Evolutionary conservation across 2,329 filamentous ascomycete species (phyloP), one percentile per base, ranked within the genome.

Genomic region (Sporothrix brunneoviolacea): DNA sequence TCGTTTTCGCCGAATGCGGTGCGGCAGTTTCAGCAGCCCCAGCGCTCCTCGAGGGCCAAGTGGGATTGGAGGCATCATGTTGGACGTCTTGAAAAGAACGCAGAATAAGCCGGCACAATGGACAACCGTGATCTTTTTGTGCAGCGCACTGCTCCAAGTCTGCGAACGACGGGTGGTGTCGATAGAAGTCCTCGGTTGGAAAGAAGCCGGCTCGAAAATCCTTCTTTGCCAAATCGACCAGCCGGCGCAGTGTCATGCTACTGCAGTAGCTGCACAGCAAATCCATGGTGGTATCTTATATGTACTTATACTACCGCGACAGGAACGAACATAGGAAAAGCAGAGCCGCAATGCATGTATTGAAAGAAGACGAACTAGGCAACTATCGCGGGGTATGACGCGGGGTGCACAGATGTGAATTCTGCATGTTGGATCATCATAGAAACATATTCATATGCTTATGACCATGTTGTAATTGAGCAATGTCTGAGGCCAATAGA

Each of bases 131-230:
- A 8, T 13, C n/a, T 3, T n/a, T n/a, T n/a, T n/a, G n/a, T n/a
- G 18, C 12, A 4, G 49, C 49, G 36, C 49, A 51, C 8, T 33
- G n/a, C 9, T 46, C 42, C 7, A 51, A 16, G 5, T 47, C 42
- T 4, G 16, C 4, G 19, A 51, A 51, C 13, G 49, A 51, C 1
- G 37, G 8, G 19, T 47, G 49, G 32, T 51, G 49, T 21, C 24
- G 15, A 30, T 47, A 47, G 38, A 27, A 51, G 13, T 18, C 15
- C 10, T 15, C 18, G 8, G 24, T 19, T 6, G 43, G 49, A 4
- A 47, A 47, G 15, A 47, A 35, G 49, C 36, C 28, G 6, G 33
- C 22, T 2, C 36, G 36, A 15, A 46, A 41, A 4, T 51, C 43
- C 33, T n/a, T 33, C 22, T 38, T 47, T 9, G 44, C 44, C 5